Base-by-base conservation (phyloP, 257 asterid genomes). In the Leptodermis oblonga region DNA sequence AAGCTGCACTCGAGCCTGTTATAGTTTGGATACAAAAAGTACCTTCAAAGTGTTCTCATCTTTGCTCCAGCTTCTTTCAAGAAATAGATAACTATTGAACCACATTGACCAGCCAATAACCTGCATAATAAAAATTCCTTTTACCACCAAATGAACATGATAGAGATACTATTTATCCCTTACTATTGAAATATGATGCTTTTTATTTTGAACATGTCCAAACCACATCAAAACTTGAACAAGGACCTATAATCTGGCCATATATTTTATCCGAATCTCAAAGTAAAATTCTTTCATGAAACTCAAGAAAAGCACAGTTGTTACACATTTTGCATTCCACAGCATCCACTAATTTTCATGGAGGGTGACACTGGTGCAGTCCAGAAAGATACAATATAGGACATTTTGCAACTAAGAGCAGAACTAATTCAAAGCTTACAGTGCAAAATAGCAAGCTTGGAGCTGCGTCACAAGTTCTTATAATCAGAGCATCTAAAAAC, bases 31-130 rank as follows among this genome's bases (percentile, higher is more conserved):
- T 60, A 8, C 23, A 37, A 37, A 60, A 69, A 30, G 53, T 88
- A 93, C 97, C 95, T 90, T 88, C 67, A 94, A 74, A n/a, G 93
- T 91, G 77, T 33, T 73, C 81, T 94, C 97, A 83, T 94, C 99
- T 76, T 79, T 91, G 25, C 91, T 92, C 99, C 97, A 94, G 77
- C 81, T 90, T 86, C 99, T 89, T 85, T 94, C 99, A 77, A 94
- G 99, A 82, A 88, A 94, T 61, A 94, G 83, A 79, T 91, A 87
- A 74, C 86, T 91, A 42, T 94, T 83, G 73, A 94, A 94, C 99
- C 99, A 94, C 99, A 91, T 94, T 55, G 99, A 90, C 97, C 97
- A 94, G 65, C 97, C 99, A 67, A 94, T 83, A 67, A 94, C 99
- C 97, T 94, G 75, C 86, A 85, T n/a, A 80, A 79, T 17, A 61